Evolutionary conservation across 2,329 filamentous ascomycete genomes (phyloP), one percentile per base, ranked within the genome.

Genomic region (Tolypocladium album): DNA sequence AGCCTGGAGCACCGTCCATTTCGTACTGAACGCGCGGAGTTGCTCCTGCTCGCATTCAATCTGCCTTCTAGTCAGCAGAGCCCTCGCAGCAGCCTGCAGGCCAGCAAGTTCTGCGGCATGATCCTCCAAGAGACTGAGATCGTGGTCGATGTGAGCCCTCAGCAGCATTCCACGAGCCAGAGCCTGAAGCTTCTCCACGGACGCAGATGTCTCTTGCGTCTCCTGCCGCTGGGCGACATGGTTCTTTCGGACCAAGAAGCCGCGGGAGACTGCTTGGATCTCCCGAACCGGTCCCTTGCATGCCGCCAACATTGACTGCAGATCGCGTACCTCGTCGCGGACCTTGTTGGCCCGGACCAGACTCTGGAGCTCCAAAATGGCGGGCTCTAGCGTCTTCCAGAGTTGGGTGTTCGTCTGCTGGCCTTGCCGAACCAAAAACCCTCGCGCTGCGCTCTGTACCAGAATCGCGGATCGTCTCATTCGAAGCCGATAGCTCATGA

Each of bases 401-500:
- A 86, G 82, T 60, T 83, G 75, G 65, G 90, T 84, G 61, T 86
- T 84, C 47, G 82, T 79, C 62, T 78, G 76, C 68, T 88, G 79
- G 45, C 81, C 80, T 57, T 78, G 82, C 62, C 94, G 85, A 31
- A 87, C 81, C 45, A 97, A 76, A 70, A 89, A 85, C 11, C 91
- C 93, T 56, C 93, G 86, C 4, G 85, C 83, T 7, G 85, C 82
- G 63, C 90, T 92, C 72, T 99, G 94, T 22, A 97, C 81, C 62
- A 85, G 81, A 36, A 89, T 78, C 2, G 92, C 90, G 69, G 96
- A 96, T 24, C 78, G 82, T 60, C 85, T 83, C 92, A 96, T 97
- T 64, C 87, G 84, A 60, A 94, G 77, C 56, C 89, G 85, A 74
- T 97, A 97, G 62, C 85, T 83, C 64, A 88, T 84, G 60, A 97